phyloP scores from a whole-genome alignment of 495 filamentous ascomycete genomes.

The Ramalina peruviana region DNA sequence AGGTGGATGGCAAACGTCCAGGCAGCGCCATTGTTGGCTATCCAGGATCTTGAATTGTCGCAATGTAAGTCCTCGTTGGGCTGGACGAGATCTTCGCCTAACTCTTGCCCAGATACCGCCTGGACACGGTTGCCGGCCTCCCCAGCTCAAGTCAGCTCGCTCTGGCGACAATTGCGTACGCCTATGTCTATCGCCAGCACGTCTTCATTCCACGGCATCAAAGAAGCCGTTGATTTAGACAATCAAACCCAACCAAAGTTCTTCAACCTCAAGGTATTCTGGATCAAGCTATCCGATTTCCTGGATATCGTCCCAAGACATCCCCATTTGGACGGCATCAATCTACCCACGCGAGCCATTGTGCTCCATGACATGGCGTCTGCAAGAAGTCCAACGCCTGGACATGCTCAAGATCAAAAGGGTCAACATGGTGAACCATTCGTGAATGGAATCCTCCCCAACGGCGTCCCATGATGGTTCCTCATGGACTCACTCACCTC shows the following conservation, averaged over 20 bases:
- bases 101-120: slow-evolving; percentile 38
- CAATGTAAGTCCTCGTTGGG: slow-evolving; percentile 41
- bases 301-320: slow-evolving; percentile 56
- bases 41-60: slow-evolving; percentile 59
- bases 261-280: slow-evolving; percentile 49
- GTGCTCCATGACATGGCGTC: slow-evolving; percentile 10
- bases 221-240: slow-evolving; percentile 9
- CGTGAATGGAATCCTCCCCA: neutral
- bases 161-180: slow-evolving; percentile 40
- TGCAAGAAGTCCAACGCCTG: neutral
- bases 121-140: slow-evolving; percentile 47
- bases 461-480: neutral
- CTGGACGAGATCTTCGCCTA: neutral
- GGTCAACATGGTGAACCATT: neutral
- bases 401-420: neutral
- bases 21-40: slow-evolving; percentile 58
- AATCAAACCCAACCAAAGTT: slow-evolving; percentile 36
- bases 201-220: slow-evolving; percentile 1
- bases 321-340: slow-evolving; percentile 49
- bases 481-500: neutral
- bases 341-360: slow-evolving; percentile 12
- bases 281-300: slow-evolving; percentile 68
- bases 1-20: slow-evolving; percentile 68
- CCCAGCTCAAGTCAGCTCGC: slow-evolving; percentile 30
- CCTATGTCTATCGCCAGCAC: slow-evolving; percentile 33